Percentiles rank a stretch among this genome's conserved stretches.
Evolutionary conservation across 1,284 basidiomycete genomes (phyloP).

Genomic region (Moesziomyces parantarcticus): DNA sequence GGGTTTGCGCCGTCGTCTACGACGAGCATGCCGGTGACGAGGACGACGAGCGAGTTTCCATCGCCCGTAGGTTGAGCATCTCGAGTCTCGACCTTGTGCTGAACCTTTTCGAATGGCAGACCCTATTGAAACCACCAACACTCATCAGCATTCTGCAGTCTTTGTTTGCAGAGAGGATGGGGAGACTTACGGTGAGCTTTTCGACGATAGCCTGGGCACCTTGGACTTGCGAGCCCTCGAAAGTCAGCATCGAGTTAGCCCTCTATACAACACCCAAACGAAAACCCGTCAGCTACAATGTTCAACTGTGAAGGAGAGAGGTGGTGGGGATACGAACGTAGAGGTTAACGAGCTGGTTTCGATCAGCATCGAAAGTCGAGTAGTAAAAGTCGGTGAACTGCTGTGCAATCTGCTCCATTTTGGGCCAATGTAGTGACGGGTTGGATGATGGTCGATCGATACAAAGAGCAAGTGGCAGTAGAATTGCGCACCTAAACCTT

Average conservation of each 20-base stretch:
- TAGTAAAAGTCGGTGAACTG: conserved; percentile 67
- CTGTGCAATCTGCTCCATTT: conserved; percentile 64
- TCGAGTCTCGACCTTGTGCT: conserved; percentile 83
- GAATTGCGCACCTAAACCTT: no score
- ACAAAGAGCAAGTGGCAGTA: conserved; percentile 1
- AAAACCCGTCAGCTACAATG: neutral
- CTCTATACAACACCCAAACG: conserved; percentile 72
- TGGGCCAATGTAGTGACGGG: conserved; percentile 2
- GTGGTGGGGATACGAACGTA: conserved; percentile 74
- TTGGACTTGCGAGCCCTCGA: conserved; percentile 77
- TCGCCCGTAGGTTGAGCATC: conserved; percentile 88
- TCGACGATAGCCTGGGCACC: conserved; percentile 77
- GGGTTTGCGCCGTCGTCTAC: conserved; percentile 60
- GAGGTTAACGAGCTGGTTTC: conserved; percentile 73
- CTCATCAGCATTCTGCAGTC: neutral
- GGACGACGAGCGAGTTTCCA: conserved; percentile 80
- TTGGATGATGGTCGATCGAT: conserved; percentile 5
- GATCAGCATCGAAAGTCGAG: conserved; percentile 75
- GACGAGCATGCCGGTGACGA: conserved; percentile 83
- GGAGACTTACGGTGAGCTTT: conserved; percentile 78
- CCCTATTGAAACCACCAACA: conserved; percentile 70
- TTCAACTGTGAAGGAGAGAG: neutral
- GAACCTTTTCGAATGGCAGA: conserved; percentile 83
- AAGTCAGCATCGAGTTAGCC: conserved; percentile 85
- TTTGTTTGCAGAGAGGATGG: neutral